Percentiles rank a stretch among this genome's conserved stretches.
Conservation (phyloP, 2,329 filamentous ascomycete genomes). For the Stylonectria norvegica region DNA sequence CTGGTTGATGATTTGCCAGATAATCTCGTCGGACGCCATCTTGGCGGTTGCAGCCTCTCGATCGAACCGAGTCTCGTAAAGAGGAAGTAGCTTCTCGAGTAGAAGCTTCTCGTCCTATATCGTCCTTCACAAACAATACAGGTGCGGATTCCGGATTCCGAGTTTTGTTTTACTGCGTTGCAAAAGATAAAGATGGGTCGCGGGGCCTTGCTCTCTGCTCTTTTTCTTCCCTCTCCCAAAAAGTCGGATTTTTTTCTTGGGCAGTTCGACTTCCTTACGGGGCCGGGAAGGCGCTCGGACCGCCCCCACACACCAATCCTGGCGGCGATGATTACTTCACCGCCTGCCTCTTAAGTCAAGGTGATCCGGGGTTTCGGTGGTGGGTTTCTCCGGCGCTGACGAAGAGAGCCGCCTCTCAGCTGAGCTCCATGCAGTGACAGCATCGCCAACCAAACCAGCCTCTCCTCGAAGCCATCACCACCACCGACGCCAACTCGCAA, state of each 20-base stretch:
- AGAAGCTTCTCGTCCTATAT: too few relatives aligned
- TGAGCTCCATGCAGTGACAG: constrained; percentile 15
- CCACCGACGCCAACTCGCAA: constrained; percentile 2
- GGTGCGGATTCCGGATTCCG: too few relatives aligned
- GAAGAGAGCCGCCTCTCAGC: not conserved
- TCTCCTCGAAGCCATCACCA: constrained; percentile 6
- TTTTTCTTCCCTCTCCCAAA: constrained; percentile 10
- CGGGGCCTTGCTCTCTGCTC: constrained; percentile 15
- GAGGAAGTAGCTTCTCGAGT: too few relatives aligned
- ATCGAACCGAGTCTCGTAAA: not conserved
- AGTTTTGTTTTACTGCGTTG: too few relatives aligned
- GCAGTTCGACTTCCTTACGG: constrained; percentile 6
- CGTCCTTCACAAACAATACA: too few relatives aligned
- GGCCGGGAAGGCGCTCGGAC: constrained; percentile 12
- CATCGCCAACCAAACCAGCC: constrained; percentile 19
- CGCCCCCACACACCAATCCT: constrained; percentile 14
- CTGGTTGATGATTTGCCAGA: constrained; percentile 96
- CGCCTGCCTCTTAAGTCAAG: constrained; percentile 14
- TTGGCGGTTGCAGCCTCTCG: constrained; percentile 19
- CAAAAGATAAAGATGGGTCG: constrained; percentile 11
- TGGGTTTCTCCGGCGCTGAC: constrained; percentile 12
- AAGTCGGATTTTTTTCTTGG: constrained; percentile 18
- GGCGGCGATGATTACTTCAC: constrained; percentile 17
- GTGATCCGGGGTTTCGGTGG: constrained; percentile 5
- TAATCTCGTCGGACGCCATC: constrained; percentile 93